A percentile compares a stretch with the other conserved stretches of the same genome.
These are phyloP conservation scores for Ophiocordyceps camponoti-floridani DNA, from an alignment of 2,329 filamentous ascomycete species.

Conservation along the genomic window DNA sequence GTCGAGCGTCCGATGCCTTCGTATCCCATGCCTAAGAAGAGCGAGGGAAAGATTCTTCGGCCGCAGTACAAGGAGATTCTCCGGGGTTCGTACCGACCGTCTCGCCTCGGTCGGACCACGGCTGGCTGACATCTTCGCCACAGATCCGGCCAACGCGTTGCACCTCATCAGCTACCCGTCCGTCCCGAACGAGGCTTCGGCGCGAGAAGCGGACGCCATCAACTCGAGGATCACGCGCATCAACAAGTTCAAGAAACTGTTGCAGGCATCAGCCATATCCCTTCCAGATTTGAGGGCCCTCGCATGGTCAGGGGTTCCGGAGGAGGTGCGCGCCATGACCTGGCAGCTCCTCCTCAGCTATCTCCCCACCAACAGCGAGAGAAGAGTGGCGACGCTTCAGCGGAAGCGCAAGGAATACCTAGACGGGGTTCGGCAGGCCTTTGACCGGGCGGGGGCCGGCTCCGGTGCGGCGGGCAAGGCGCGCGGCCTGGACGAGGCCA, in stretches of 20 bases:
- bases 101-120: neutral
- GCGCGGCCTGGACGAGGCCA: constrained; percentile 75
- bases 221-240: constrained; percentile 82
- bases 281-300: constrained; percentile 66
- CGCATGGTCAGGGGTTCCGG: constrained; percentile 87
- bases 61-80: constrained; percentile 97
- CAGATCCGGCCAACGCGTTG: constrained; percentile 76
- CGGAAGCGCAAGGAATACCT: constrained; percentile 93
- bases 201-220: constrained; percentile 73
- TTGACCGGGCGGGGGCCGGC: constrained; percentile 42
- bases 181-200: constrained; percentile 51
- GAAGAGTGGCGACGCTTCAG: constrained; percentile 76
- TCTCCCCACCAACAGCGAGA: constrained; percentile 87
- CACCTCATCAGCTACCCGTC: constrained; percentile 84
- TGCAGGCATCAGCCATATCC: constrained; percentile 82
- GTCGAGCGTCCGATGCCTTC: constrained; percentile 68
- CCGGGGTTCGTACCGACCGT: constrained; percentile 28
- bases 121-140: constrained; percentile 7
- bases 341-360: constrained; percentile 95
- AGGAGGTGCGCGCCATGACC: constrained; percentile 95
- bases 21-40: constrained; percentile 79
- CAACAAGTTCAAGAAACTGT: constrained; percentile 94
- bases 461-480: constrained; percentile 23
- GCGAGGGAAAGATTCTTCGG: constrained; percentile 84
- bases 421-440: constrained; percentile 65